phyloP scores from a whole-genome alignment of 2,329 filamentous ascomycete genomes.

The Exophiala alcalophila region DNA sequence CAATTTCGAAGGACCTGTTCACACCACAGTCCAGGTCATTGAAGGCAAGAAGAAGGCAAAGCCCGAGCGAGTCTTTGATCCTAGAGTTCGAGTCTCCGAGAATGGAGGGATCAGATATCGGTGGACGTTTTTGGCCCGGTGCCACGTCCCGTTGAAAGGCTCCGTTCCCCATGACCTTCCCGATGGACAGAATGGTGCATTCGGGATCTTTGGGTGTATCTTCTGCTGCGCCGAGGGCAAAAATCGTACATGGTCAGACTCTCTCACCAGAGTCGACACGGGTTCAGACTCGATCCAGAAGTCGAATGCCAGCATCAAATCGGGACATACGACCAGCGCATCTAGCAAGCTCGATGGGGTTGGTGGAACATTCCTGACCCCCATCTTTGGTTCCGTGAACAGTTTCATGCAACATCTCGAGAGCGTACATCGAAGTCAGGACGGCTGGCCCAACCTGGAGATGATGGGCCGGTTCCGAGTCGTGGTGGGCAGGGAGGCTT shows the following conservation, averaged over 20 bases:
- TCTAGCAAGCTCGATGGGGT: neutral
- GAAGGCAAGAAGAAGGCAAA: conserved; percentile 26
- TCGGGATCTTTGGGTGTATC: conserved; percentile 43
- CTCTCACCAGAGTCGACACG: neutral
- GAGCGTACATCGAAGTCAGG: conserved; percentile 36
- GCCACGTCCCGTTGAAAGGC: conserved; percentile 40
- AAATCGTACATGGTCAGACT: conserved; percentile 27
- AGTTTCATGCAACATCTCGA: conserved; percentile 46
- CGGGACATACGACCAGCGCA: conserved; percentile 9
- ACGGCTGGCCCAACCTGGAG: conserved; percentile 35
- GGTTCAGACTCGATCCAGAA: neutral
- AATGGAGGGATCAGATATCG: conserved; percentile 42
- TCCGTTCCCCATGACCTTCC: conserved; percentile 26
- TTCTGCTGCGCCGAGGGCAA: conserved; percentile 45
- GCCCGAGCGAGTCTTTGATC: conserved; percentile 33
- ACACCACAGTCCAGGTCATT: conserved; percentile 18
- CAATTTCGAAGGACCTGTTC: conserved; percentile 42
- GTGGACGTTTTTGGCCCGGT: conserved; percentile 49
- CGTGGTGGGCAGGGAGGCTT: conserved; percentile 42
- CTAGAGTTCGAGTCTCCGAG: conserved; percentile 24
- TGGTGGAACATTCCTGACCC: conserved; percentile 24
- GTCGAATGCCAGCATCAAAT: conserved; percentile 13
- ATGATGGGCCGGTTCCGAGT: conserved; percentile 44
- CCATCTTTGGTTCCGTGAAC: conserved; percentile 41
- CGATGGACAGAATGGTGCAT: conserved; percentile 22